These are phyloP conservation scores for Boletales sp. DNA, from an alignment of 768 basidiomycete species.

Conservation along the genomic window DNA sequence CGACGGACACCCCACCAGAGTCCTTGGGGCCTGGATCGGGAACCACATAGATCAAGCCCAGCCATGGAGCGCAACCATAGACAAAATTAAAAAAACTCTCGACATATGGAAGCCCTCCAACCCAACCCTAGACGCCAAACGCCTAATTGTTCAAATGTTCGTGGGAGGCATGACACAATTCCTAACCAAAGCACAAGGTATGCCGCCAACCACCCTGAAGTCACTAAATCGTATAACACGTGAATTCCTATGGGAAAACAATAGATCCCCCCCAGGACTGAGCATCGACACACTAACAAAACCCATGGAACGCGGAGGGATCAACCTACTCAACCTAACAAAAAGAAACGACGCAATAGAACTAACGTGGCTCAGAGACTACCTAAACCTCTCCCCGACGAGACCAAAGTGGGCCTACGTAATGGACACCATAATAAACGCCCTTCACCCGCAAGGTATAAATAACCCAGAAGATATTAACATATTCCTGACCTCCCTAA, in stretches of 20 bases:
- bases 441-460: background rate
- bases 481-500: background rate
- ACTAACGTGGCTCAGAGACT: background rate
- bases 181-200: constrained; percentile 22
- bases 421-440: background rate
- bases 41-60: constrained; percentile 11
- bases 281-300: background rate
- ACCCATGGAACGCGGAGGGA: background rate
- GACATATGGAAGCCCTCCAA: constrained; percentile 5
- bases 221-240: no score
- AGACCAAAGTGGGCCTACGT: background rate
- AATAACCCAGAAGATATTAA: background rate
- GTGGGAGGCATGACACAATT: constrained; percentile 28
- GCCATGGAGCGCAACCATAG: constrained; percentile 12
- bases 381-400: background rate
- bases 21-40: constrained; percentile 22
- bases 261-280: background rate
- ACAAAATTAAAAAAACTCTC: constrained; percentile 15
- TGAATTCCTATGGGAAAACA: background rate
- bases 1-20: constrained; percentile 12
- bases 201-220: background rate
- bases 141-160: constrained; percentile 12
- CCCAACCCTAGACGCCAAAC: constrained; percentile 16
- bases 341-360: background rate
- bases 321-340: background rate